phyloP scores from a whole-genome alignment of 164 flowering plant species.

The Aristolochia fimbriata region DNA sequence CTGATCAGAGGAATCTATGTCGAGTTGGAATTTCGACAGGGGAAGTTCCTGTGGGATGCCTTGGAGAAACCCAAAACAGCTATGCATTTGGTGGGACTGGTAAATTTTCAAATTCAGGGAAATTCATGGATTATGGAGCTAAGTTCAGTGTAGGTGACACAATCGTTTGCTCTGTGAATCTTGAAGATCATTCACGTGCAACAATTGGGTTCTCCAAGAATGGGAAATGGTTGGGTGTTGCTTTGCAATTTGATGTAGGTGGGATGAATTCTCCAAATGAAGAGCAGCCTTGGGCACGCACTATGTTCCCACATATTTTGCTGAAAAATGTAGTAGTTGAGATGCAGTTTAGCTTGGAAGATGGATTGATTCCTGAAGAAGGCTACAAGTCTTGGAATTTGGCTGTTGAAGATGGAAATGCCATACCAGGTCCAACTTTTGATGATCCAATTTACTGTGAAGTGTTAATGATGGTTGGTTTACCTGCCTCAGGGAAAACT shows the following conservation, averaged over 20 bases:
- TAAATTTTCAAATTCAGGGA: slow-evolving; percentile 38
- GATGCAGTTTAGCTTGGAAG: slow-evolving; percentile 47
- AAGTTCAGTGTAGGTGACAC: slow-evolving; percentile 52
- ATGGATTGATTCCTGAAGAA: slow-evolving; percentile 48
- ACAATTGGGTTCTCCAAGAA: slow-evolving; percentile 46
- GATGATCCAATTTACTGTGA: slow-evolving; percentile 31
- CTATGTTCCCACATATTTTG: slow-evolving; percentile 50
- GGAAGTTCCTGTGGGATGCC: slow-evolving; percentile 33
- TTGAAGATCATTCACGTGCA: slow-evolving; percentile 38
- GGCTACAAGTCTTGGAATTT: slow-evolving; percentile 54
- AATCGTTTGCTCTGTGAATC: slow-evolving; percentile 47
- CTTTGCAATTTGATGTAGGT: slow-evolving; percentile 39
- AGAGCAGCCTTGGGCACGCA: slow-evolving; percentile 32
- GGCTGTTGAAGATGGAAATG: slow-evolving; percentile 43
- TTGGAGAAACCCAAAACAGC: slow-evolving; percentile 47
- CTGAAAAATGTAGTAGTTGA: slow-evolving; percentile 56
- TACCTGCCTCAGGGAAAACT: slow-evolving; percentile 61
- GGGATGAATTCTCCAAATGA: slow-evolving; percentile 21
- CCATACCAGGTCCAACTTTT: slow-evolving; percentile 32
- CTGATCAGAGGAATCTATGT: slow-evolving; percentile 39
- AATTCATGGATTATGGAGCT: slow-evolving; percentile 39
- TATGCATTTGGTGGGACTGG: slow-evolving; percentile 60
- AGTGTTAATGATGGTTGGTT: slow-evolving; percentile 62
- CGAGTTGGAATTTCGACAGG: slow-evolving; percentile 61
- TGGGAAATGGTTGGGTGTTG: slow-evolving; percentile 50